Base-by-base conservation (phyloP, 2,329 filamentous ascomycete genomes). In the Colletotrichum acutatum region DNA sequence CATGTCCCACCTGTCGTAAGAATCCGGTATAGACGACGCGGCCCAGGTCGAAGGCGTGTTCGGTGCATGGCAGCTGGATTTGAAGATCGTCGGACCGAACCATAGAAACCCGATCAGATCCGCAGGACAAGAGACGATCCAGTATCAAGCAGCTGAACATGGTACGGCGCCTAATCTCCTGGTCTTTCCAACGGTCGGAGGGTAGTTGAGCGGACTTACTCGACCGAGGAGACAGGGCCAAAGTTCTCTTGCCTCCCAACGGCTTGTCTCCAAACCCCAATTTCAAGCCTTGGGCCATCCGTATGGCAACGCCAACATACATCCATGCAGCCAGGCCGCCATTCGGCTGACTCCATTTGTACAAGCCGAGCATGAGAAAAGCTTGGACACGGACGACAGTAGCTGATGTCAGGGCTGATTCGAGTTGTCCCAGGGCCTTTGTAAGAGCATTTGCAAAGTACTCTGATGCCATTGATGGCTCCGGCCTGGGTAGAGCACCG, bases 111-210 rank as follows among this genome's bases (percentile, higher is more conserved):
- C 91, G 86, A 65, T 90, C 87, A 74, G 89, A 89, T 24, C 92
- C 92, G 76, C 89, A 91, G 46, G 91, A 89, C 28, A 94, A 83
- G 80, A 94, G 89, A 3, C 92, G 89, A 78, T 95, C 93, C 76
- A 95, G 85, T 64, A 94, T 90, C 71, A 93, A 91, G 77, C 92
- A 94, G 76, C 92, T 93, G 84, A 92, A 94, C 84, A 94, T 93
- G 0, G 92, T 94, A 7, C 93, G 88, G 30, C 93, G 86, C 72
- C 87, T 85, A 14, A 92, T 88, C 79, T 95, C 93, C 70, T 89
- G 78, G 66, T 76, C 74, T 75, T 56, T 87, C 80, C 46, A 80
- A 75, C 58, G 79, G 70, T 54, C 78, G 11, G 62, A 56, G 2
- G 59, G 53, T n/a, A 62, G 14, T 11, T 54, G 56, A 22, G 60